Evolutionary conservation across 139 green algal species (phyloP).

Genomic region (Chlamydomonas asymmetrica): DNA sequence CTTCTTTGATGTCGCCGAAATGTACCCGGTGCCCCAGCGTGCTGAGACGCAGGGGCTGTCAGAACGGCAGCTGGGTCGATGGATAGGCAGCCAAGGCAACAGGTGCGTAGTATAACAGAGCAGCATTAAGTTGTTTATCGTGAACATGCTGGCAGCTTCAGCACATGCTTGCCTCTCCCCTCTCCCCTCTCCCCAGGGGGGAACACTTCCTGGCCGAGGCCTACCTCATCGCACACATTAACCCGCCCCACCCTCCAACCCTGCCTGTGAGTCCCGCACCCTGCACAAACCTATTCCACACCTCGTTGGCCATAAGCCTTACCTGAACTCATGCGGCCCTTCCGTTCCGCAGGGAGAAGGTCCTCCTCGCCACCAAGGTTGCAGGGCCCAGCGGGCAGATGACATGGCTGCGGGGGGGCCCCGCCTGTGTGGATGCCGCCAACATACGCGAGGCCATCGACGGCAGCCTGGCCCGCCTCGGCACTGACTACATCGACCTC

Average conservation of each 20-base stretch:
- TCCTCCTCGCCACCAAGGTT: slow-evolving; percentile 78
- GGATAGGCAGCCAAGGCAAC: slow-evolving; percentile 28
- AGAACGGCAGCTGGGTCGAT: slow-evolving; percentile 60
- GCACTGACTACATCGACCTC: slow-evolving; percentile 91
- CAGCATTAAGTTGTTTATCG: background rate
- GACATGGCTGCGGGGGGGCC: slow-evolving; percentile 81
- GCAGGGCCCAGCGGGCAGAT: slow-evolving; percentile 79
- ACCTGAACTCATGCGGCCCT: background rate
- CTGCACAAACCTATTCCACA: no score
- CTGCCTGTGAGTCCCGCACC: no score
- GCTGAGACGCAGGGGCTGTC: slow-evolving; percentile 62
- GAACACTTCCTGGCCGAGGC: background rate
- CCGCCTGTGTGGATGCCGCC: slow-evolving; percentile 52
- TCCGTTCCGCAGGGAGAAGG: slow-evolving; percentile 45
- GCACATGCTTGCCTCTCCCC: background rate
- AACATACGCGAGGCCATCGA: slow-evolving; percentile 78
- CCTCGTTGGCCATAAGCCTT: background rate
- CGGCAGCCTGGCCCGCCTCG: slow-evolving; percentile 71
- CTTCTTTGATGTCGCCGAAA: slow-evolving; percentile 90
- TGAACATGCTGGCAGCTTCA: no score
- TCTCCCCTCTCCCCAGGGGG: background rate
- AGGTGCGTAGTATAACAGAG: background rate
- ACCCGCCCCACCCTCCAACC: no score
- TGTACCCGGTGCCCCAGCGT: slow-evolving; percentile 87
- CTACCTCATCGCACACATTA: background rate